Conservation (phyloP, 139 green algal genomes). For the Haematococcus lacustris region DNA sequence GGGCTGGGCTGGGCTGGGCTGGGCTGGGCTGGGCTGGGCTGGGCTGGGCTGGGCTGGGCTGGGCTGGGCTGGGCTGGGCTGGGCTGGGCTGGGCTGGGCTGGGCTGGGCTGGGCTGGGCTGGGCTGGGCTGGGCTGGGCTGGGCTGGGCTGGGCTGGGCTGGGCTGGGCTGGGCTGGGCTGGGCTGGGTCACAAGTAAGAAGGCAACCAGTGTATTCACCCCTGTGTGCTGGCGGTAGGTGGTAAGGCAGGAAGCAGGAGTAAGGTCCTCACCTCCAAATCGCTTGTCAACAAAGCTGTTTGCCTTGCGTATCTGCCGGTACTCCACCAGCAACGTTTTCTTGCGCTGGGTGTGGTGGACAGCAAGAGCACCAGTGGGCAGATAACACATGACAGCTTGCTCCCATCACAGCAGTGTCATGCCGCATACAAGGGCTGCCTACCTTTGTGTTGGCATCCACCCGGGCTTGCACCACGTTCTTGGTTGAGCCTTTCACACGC, state of each 20-base stretch:
- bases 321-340: slow-evolving; percentile 89
- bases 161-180: too few relatives aligned
- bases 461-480: slow-evolving; percentile 42
- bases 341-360: slow-evolving; percentile 50
- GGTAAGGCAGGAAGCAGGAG: background rate
- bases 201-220: too few relatives aligned
- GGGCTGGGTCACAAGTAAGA: too few relatives aligned
- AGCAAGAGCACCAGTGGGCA: background rate
- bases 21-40: too few relatives aligned
- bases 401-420: background rate
- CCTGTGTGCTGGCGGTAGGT: too few relatives aligned
- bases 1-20: too few relatives aligned
- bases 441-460: slow-evolving; percentile 46
- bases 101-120: too few relatives aligned
- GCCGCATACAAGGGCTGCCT: background rate
- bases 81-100: too few relatives aligned
- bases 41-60: too few relatives aligned
- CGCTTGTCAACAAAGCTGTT: slow-evolving; percentile 92
- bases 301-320: slow-evolving; percentile 69
- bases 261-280: slow-evolving; percentile 69
- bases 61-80: too few relatives aligned
- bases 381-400: background rate
- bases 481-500: slow-evolving; percentile 16
- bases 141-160: too few relatives aligned
- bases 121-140: too few relatives aligned